A percentile compares a stretch with the other conserved stretches of the same genome.
These are phyloP conservation scores for Venustampulla echinocandica DNA, from an alignment of 495 filamentous ascomycete genomes.

Conservation along the genomic window DNA sequence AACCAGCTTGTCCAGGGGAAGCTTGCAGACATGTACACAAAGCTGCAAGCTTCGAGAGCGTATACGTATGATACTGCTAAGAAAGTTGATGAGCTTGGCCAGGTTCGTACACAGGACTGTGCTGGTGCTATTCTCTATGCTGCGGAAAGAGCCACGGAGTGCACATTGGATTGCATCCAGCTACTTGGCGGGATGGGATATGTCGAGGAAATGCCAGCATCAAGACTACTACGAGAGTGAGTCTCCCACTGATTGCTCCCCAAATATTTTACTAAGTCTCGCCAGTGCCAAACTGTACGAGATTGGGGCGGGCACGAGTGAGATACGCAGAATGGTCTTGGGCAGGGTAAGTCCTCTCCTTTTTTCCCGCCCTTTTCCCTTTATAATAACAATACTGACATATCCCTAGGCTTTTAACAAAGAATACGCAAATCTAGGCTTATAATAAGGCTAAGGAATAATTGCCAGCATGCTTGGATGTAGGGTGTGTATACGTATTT, in stretches of 20 bases:
- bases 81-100: slow-evolving; percentile 61
- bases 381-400: slow-evolving; percentile 2
- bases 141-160: slow-evolving; percentile 86
- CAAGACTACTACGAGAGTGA: slow-evolving; percentile 70
- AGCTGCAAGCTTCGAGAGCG: slow-evolving; percentile 68
- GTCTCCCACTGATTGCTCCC: slow-evolving; percentile 8
- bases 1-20: slow-evolving; percentile 93
- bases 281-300: slow-evolving; percentile 67
- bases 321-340: slow-evolving; percentile 90
- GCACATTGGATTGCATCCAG: slow-evolving; percentile 84
- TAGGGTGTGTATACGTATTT: too few species aligned
- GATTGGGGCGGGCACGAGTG: slow-evolving; percentile 93
- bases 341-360: slow-evolving; percentile 42
- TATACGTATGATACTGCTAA: slow-evolving; percentile 76
- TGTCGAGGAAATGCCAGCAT: slow-evolving; percentile 88
- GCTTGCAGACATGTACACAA: slow-evolving; percentile 95
- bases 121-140: slow-evolving; percentile 92
- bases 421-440: slow-evolving; percentile 51
- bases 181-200: slow-evolving; percentile 94
- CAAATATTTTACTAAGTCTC: not conserved
- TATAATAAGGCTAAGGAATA: slow-evolving; percentile 5
- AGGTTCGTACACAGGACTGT: slow-evolving; percentile 80
- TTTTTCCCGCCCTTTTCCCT: not conserved
- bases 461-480: too few species aligned
- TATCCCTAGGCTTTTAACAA: slow-evolving; percentile 64